Percentiles rank a stretch among this genome's conserved stretches.
These are phyloP conservation scores for Phytophthora sojae DNA, from an alignment of 352 stramenopile species.

Conservation along the genomic window DNA sequence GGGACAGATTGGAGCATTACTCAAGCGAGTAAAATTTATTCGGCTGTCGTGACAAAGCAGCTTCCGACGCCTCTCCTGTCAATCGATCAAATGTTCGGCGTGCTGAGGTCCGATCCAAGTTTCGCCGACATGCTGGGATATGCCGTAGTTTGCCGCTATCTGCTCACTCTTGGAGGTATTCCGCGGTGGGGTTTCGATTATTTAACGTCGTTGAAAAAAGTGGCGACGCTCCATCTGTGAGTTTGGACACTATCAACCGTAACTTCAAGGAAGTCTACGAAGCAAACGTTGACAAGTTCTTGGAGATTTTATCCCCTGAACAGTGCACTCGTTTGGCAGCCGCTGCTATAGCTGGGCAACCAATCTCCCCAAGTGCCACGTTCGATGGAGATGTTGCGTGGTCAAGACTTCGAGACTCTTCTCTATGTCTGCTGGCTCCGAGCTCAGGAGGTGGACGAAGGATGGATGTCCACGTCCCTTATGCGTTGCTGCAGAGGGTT, in stretches of 20 bases:
- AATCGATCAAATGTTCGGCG: conserved; percentile 30
- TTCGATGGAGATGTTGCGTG: not conserved
- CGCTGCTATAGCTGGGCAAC: not conserved
- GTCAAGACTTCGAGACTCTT: conserved; percentile 6
- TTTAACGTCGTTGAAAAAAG: conserved; percentile 23
- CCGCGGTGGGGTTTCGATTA: conserved; percentile 39
- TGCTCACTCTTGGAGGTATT: conserved; percentile 36
- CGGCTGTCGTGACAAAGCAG: too few relatives aligned
- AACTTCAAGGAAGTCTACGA: too few relatives aligned
- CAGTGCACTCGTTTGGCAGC: too few relatives aligned
- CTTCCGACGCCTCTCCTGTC: conserved; percentile 33
- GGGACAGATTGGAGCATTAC: conserved; percentile 33
- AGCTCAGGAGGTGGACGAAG: too few relatives aligned
- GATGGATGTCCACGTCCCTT: conserved; percentile 5
- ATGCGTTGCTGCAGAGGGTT: not conserved
- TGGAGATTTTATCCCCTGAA: too few relatives aligned
- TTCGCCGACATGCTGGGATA: conserved; percentile 20
- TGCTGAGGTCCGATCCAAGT: conserved; percentile 15
- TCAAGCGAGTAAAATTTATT: too few relatives aligned
- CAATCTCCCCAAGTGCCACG: not conserved
- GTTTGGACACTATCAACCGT: too few relatives aligned
- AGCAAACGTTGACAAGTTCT: too few relatives aligned
- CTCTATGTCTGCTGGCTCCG: not conserved
- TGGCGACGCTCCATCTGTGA: too few relatives aligned
- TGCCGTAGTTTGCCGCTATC: conserved; percentile 30